Percentiles rank a stretch among this genome's conserved stretches.
phyloP scores from a whole-genome alignment of 441 rosid species.

The Monsonia emarginata region DNA sequence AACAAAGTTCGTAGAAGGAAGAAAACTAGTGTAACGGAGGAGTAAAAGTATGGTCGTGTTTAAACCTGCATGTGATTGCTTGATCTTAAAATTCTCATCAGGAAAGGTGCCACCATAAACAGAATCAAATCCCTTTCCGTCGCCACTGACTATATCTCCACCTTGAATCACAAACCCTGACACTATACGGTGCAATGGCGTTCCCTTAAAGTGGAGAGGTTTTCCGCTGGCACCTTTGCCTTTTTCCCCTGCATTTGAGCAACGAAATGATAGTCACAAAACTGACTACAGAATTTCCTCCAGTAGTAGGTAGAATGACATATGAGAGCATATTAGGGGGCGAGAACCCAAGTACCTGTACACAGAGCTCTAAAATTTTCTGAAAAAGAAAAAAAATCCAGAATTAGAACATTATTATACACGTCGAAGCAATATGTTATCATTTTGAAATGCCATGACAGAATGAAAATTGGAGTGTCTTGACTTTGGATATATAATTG shows the following conservation, averaged over 20 bases:
- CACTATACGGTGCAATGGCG: slow-evolving; percentile 77
- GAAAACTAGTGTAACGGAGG: no score
- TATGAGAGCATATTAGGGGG: slow-evolving; percentile 7
- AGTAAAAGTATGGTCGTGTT: no score
- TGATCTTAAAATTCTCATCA: slow-evolving; percentile 79
- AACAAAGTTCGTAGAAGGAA: no score
- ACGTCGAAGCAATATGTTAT: neutral
- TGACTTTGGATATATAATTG: no score
- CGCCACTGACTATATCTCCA: slow-evolving; percentile 59
- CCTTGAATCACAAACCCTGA: slow-evolving; percentile 93
- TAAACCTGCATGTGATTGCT: slow-evolving; percentile 74
- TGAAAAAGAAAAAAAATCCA: slow-evolving; percentile 30
- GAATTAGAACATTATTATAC: slow-evolving; percentile 12
- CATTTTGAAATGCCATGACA: no score
- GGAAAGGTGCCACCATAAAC: slow-evolving; percentile 66
- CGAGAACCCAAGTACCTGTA: slow-evolving; percentile 46
- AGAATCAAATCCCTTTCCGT: slow-evolving; percentile 70
- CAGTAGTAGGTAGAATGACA: neutral
- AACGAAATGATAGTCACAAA: slow-evolving; percentile 5
- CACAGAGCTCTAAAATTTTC: slow-evolving; percentile 89
- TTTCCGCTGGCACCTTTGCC: slow-evolving; percentile 52
- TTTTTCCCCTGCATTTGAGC: slow-evolving; percentile 43
- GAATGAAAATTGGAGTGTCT: no score
- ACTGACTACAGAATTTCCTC: neutral
- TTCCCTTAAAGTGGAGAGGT: slow-evolving; percentile 64